Conservation (phyloP, 2,329 filamentous ascomycete species). For the Scedosporium minutisporum region DNA sequence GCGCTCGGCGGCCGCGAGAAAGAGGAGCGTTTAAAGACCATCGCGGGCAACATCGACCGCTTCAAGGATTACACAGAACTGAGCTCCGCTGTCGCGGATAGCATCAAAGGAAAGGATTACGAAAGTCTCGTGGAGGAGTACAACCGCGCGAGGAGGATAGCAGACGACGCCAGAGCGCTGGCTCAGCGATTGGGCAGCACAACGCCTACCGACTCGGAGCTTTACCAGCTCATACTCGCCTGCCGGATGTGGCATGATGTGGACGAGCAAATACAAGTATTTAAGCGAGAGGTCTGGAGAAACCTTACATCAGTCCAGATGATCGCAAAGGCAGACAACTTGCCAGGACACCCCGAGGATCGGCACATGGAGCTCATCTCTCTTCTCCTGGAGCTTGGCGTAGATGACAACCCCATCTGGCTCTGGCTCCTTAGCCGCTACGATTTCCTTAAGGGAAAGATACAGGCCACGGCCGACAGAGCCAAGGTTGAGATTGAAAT, state of each 20-base stretch:
- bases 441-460: constrained; percentile 80
- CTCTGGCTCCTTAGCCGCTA: constrained; percentile 87
- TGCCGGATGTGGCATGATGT: constrained; percentile 94
- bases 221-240: constrained; percentile 79
- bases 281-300: constrained; percentile 87
- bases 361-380: constrained; percentile 85
- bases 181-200: constrained; percentile 41
- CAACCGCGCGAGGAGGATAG: constrained; percentile 68
- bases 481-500: constrained; percentile 89
- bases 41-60: constrained; percentile 66
- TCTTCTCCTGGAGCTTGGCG: constrained; percentile 82
- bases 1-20: constrained; percentile 85
- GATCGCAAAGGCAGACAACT: constrained; percentile 38
- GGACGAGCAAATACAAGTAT: constrained; percentile 71
- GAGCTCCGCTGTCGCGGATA: constrained; percentile 66
- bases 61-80: constrained; percentile 77
- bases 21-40: constrained; percentile 73
- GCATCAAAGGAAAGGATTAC: constrained; percentile 85
- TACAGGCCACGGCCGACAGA: constrained; percentile 71
- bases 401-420: constrained; percentile 94
- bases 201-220: constrained; percentile 63
- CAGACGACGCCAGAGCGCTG: constrained; percentile 65
- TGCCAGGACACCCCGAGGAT: constrained; percentile 55
- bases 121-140: constrained; percentile 83
- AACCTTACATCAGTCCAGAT: constrained; percentile 61